Base-by-base conservation (phyloP, 2,329 filamentous ascomycete genomes). In the Sordariomycetes sp. region DNA sequence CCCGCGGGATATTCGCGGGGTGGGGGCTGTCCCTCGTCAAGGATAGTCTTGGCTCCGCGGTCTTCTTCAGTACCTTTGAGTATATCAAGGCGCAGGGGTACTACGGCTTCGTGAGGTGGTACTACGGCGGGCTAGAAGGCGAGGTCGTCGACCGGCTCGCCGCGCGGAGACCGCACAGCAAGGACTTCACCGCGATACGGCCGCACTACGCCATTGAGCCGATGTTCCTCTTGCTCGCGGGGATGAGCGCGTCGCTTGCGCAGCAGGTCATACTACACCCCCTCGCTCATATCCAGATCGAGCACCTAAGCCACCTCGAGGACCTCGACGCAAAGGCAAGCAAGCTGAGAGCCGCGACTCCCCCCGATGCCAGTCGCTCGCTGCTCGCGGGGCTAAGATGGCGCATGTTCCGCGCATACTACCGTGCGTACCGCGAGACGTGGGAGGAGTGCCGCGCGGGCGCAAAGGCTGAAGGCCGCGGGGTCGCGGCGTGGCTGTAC, bases 161-260 rank as follows among this genome's bases (percentile, higher is more conserved):
- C 10, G 69, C 67, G 58, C 76, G 76, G 64, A 70, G 76, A 1
- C 57, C 34, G 20, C 54, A 55, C 42, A 20, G 12, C 50, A 24
- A 55, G 8, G 55, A 55, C 1, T 51, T 56, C 34, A 76, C 77
- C 0, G 70, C 86, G 15, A 89, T 91, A 60, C 77, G 78, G 5
- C 87, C 87, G 2, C 86, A 91, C 65, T 91, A 89, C 66, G 77
- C 86, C 57, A 76, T 90, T 28, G 87, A 90, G 65, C 87, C 87
- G 3, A 74, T 79, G 51, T 90, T 90, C 64, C 71, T 91, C 4
- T 72, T 89, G 3, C 66, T 85, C 0, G 87, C 85, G 0, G 87
- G 87, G 24, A 76, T 86, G 55, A 75, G 80, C 58, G 87, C 86
- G 1, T 87, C 85, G 0, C 74, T 90, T 10, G 69, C 79, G 0